These are phyloP conservation scores for Apiospora malaysiana DNA, from an alignment of 2,329 filamentous ascomycete species.

Conservation along the genomic window DNA sequence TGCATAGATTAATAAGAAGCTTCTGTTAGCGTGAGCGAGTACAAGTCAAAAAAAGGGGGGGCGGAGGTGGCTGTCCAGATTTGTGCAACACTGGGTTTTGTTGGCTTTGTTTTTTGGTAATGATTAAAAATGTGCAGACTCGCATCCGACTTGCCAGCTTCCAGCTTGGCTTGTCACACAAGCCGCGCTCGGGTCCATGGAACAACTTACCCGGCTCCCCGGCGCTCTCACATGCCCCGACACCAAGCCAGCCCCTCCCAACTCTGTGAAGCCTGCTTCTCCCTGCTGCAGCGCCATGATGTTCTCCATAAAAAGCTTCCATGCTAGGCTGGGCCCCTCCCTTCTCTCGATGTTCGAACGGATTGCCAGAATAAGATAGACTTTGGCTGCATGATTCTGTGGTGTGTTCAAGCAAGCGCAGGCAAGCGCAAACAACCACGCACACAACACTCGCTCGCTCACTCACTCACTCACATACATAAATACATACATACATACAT, in stretches of 20 bases:
- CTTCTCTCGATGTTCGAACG: constrained; percentile 21
- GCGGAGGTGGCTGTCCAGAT: constrained; percentile 6
- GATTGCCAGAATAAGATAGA: constrained; percentile 11
- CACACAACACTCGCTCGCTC: not conserved
- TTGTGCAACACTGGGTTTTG: constrained; percentile 3
- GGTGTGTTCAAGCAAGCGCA: constrained; percentile 10
- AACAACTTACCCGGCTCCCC: constrained; percentile 20
- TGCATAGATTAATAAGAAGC: constrained; percentile 10
- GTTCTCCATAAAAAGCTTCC: constrained; percentile 19
- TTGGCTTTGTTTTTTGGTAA: too few species aligned
- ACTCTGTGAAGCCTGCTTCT: not conserved
- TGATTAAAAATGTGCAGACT: constrained; percentile 10
- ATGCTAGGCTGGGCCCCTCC: constrained; percentile 13
- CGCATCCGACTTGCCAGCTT: not conserved
- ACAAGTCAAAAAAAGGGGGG: not conserved
- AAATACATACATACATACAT: not conserved
- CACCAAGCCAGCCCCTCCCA: constrained; percentile 12
- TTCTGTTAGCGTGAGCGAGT: not conserved
- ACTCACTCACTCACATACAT: not conserved
- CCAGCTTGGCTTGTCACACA: not conserved
- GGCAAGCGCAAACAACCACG: not conserved
- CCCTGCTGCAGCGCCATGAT: constrained; percentile 11
- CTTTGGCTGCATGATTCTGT: not conserved
- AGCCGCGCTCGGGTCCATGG: constrained; percentile 11
- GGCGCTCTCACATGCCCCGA: constrained; percentile 9